phyloP scores from a whole-genome alignment of 768 basidiomycete species.

The Termitomyces eurrhizus region DNA sequence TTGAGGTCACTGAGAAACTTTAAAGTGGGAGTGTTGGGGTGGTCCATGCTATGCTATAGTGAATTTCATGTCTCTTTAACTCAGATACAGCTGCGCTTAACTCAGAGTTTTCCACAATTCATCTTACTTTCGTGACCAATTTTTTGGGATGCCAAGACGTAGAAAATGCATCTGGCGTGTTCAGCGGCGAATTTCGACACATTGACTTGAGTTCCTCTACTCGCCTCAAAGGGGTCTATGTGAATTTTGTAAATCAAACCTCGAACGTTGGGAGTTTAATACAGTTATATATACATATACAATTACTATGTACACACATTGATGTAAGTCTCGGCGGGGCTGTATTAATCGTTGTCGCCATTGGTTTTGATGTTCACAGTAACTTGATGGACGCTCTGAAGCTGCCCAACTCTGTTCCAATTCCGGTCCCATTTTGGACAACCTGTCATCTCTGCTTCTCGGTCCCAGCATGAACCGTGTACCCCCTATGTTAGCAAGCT shows the following conservation, averaged over 20 bases:
- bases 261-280: too few relatives aligned
- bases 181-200: background rate
- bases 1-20: constrained; percentile 1
- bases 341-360: background rate
- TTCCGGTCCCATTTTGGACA: too few relatives aligned
- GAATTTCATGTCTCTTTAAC: too few relatives aligned
- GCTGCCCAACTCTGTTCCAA: too few relatives aligned
- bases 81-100: background rate
- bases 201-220: background rate
- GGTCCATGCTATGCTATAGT: background rate
- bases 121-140: background rate
- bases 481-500: too few relatives aligned
- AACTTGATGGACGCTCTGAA: too few relatives aligned
- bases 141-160: background rate
- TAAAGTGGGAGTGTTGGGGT: background rate
- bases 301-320: too few relatives aligned
- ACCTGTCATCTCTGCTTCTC: too few relatives aligned
- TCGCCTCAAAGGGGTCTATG: background rate
- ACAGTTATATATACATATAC: too few relatives aligned
- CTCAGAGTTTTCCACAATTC: too few relatives aligned
- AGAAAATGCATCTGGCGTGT: background rate
- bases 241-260: background rate
- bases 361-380: background rate
- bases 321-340: too few relatives aligned
- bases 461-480: too few relatives aligned